These are phyloP conservation scores for Astragalus membranaceus DNA, from an alignment of 306 rosid genomes.

Conservation along the genomic window DNA sequence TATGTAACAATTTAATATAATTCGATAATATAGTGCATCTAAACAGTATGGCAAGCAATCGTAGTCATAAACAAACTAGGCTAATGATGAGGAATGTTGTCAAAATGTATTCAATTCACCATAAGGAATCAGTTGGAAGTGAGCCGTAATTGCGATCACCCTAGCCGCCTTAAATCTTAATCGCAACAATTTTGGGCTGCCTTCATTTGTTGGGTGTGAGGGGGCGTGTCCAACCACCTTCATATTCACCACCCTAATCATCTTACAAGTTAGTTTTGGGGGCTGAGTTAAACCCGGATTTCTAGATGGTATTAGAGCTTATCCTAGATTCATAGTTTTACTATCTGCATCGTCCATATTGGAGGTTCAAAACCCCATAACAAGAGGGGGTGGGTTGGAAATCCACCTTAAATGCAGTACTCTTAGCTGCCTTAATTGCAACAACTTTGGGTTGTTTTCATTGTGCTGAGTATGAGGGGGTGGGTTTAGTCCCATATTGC, in stretches of 20 bases:
- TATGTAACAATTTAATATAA: background rate
- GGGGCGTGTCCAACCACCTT: background rate
- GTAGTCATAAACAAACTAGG: background rate
- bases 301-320: no score
- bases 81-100: background rate
- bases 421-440: no score
- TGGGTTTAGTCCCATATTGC: no score
- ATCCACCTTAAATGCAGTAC: no score
- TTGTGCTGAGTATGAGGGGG: no score
- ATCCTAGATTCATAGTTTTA: no score
- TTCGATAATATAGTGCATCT: background rate
- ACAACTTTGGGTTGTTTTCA: no score
- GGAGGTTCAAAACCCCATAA: no score
- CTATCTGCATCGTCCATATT: no score
- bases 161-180: no score
- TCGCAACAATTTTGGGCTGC: background rate
- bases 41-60: background rate
- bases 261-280: background rate
- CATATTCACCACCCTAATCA: background rate
- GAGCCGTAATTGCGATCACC: background rate
- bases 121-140: no score
- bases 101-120: background rate
- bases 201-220: background rate
- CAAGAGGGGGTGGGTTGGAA: no score
- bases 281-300: background rate